Conservation (phyloP, 129 eudicot genomes). For the Centrapalus pauciflorus region DNA sequence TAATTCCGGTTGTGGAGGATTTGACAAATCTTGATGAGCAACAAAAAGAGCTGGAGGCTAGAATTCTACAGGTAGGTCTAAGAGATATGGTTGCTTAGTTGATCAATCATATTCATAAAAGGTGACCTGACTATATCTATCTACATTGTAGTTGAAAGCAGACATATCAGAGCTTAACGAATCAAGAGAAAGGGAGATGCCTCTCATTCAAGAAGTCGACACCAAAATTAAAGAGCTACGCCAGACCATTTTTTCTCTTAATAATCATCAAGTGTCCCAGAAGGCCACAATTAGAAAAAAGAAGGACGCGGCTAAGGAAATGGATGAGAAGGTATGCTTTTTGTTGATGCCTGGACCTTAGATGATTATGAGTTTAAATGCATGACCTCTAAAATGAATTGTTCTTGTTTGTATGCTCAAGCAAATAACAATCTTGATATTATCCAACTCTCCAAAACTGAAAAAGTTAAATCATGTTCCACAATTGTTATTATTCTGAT, state of each 20-base stretch:
- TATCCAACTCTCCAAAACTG: background rate
- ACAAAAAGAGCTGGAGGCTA: slow-evolving; percentile 38
- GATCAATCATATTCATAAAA: background rate
- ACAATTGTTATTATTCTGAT: background rate
- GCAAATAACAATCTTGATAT: background rate
- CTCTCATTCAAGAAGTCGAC: slow-evolving; percentile 62
- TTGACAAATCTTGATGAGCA: slow-evolving; percentile 43
- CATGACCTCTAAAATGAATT: background rate
- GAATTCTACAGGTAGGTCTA: slow-evolving; percentile 48
- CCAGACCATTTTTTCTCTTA: slow-evolving; percentile 53
- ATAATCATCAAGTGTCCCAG: slow-evolving; percentile 63
- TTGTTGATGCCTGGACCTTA: background rate
- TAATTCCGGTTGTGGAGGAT: slow-evolving; percentile 50
- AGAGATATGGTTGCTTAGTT: background rate
- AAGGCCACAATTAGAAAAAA: slow-evolving; percentile 45
- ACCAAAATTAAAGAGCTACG: slow-evolving; percentile 59
- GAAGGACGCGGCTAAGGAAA: slow-evolving; percentile 67
- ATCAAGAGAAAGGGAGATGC: slow-evolving; percentile 68
- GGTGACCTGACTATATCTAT: background rate
- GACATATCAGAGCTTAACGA: slow-evolving; percentile 60
- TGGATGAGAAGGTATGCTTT: slow-evolving; percentile 62
- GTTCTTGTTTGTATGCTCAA: background rate
- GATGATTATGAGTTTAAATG: background rate
- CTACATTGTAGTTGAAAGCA: slow-evolving; percentile 43
- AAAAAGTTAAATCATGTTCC: background rate